A percentile compares a stretch with the other conserved stretches of the same genome.
Evolutionary conservation across 169 alveolate genomes (phyloP).

Genomic region (Eimeria brunetti): DNA sequence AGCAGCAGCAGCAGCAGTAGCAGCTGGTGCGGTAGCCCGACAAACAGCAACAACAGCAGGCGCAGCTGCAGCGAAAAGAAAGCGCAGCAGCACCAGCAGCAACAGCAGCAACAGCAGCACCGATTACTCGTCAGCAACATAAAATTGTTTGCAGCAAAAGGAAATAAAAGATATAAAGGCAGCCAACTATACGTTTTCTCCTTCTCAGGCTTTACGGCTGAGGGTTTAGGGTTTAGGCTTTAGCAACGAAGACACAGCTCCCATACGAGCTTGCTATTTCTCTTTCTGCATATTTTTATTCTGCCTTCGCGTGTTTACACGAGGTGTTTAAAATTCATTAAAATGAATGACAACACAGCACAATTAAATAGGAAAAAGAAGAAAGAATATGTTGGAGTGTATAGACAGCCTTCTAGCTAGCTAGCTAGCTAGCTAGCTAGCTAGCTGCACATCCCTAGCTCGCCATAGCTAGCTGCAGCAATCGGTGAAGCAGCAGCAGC

Average conservation of each 20-base stretch:
- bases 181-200: not conserved
- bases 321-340: not conserved
- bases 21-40: not conserved
- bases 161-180: too few relatives aligned
- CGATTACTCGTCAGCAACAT: too few relatives aligned
- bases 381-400: not conserved
- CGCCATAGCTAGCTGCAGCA: not conserved
- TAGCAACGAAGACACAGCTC: not conserved
- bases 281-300: too few relatives aligned
- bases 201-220: not conserved
- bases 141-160: too few relatives aligned
- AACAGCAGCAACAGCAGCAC: not conserved
- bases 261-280: too few relatives aligned
- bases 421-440: slow-evolving; percentile 16
- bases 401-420: too few relatives aligned
- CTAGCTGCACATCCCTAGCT: not conserved
- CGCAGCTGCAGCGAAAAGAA: too few relatives aligned
- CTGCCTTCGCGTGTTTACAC: not conserved
- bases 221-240: not conserved
- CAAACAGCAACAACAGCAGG: not conserved
- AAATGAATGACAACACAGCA: too few relatives aligned
- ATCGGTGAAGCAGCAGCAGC: not conserved
- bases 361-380: too few relatives aligned
- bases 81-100: not conserved
- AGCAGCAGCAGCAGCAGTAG: not conserved